Conservation (phyloP, 176 grass and related monocot genomes). For the Carex parvula region DNA sequence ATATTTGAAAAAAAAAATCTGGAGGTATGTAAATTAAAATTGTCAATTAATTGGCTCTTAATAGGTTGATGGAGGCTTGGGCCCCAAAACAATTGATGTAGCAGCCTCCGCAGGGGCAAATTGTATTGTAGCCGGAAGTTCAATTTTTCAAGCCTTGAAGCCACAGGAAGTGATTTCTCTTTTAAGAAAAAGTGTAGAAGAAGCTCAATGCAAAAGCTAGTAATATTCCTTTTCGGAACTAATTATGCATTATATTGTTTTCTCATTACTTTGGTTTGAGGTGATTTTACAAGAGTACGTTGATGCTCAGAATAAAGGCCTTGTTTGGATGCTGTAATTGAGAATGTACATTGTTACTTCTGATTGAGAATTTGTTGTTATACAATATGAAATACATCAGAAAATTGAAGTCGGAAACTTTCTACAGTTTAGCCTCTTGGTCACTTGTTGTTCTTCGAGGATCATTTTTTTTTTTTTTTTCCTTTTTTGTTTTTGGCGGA, state of each 20-base stretch:
- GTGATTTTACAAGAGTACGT: not conserved
- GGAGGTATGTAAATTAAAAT: not conserved
- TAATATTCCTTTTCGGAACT: not conserved
- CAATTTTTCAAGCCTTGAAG: conserved; percentile 63
- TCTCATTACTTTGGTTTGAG: not conserved
- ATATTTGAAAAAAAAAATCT: no score
- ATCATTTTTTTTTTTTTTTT: not conserved
- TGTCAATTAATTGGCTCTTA: not conserved
- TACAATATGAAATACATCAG: not conserved
- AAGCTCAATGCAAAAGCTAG: conserved; percentile 47
- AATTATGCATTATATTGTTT: not conserved
- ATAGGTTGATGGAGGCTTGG: conserved; percentile 89
- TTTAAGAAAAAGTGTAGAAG: conserved; percentile 65
- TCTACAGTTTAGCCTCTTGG: no score
- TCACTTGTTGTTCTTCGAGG: no score
- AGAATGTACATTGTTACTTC: not conserved
- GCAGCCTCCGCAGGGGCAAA: conserved; percentile 84
- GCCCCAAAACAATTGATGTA: conserved; percentile 71
- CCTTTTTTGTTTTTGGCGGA: not conserved
- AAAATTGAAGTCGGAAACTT: no score
- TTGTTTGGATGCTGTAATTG: not conserved
- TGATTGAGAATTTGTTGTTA: not conserved
- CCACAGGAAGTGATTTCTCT: conserved; percentile 64
- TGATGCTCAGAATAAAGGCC: not conserved
- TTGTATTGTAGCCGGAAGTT: conserved; percentile 96